These are phyloP conservation scores for Aspergillus tubingensis DNA, from an alignment of 2,329 filamentous ascomycete species.

Conservation along the genomic window DNA sequence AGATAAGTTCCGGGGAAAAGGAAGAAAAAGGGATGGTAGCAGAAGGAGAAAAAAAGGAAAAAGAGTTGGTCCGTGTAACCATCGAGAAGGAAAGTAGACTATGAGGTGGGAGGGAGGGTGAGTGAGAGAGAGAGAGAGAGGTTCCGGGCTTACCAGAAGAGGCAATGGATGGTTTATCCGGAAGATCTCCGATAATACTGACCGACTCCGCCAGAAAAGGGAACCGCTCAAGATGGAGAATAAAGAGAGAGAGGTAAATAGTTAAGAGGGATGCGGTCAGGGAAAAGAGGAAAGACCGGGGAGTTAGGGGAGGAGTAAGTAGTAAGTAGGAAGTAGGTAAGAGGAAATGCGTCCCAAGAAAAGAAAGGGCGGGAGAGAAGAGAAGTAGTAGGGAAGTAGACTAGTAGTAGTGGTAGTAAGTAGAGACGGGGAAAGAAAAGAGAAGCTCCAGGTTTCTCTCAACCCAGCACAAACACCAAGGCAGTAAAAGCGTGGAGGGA, in stretches of 20 bases:
- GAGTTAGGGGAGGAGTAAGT: slow-evolving; percentile 2
- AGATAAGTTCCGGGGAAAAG: slow-evolving; percentile 1
- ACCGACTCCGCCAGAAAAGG: slow-evolving; percentile 10
- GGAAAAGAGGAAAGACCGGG: slow-evolving; percentile 9
- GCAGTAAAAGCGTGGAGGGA: slow-evolving; percentile 13
- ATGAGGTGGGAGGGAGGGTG: neutral
- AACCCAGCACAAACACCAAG: neutral
- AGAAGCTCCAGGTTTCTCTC: neutral
- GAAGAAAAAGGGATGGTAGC: neutral
- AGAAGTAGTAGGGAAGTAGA: neutral
- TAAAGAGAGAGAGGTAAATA: neutral
- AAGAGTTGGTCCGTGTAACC: neutral
- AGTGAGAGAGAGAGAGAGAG: no score
- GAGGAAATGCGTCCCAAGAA: slow-evolving; percentile 7
- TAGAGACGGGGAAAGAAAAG: neutral
- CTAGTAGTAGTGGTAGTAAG: neutral
- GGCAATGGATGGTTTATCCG: neutral
- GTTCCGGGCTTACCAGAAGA: neutral
- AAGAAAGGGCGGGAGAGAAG: slow-evolving; percentile 10
- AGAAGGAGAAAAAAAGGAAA: slow-evolving; percentile 5
- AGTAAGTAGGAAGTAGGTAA: neutral
- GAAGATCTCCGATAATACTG: neutral
- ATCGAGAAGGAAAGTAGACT: neutral
- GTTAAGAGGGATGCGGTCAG: slow-evolving; percentile 9
- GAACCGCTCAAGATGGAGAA: neutral